phyloP scores from a whole-genome alignment of 164 flowering plant species.

The Vitis amurensis region DNA sequence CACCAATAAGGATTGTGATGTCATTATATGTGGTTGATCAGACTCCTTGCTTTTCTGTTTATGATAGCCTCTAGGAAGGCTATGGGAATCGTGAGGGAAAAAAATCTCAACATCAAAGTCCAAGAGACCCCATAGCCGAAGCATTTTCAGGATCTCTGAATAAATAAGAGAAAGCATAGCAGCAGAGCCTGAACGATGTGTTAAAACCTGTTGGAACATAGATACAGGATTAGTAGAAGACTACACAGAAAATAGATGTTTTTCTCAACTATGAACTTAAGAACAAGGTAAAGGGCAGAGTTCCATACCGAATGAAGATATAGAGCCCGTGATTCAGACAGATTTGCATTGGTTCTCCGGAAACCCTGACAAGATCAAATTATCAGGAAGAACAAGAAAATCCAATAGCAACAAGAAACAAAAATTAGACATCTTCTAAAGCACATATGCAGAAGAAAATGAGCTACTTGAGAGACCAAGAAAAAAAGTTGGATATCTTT shows the following conservation, averaged over 20 bases:
- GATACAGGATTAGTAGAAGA: not conserved
- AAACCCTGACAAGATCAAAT: slow-evolving; percentile 52
- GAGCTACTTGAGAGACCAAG: not conserved
- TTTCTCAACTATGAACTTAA: not conserved
- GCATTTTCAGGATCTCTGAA: slow-evolving; percentile 75
- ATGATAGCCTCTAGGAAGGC: slow-evolving; percentile 71
- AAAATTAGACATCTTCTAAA: not conserved
- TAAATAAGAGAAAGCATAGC: slow-evolving; percentile 75
- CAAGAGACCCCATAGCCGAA: slow-evolving; percentile 68
- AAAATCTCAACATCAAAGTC: slow-evolving; percentile 77
- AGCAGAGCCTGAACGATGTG: slow-evolving; percentile 80
- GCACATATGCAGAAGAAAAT: not conserved
- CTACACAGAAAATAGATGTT: not conserved
- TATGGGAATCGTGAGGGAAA: slow-evolving; percentile 58
- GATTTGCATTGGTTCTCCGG: slow-evolving; percentile 38
- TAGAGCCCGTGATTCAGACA: slow-evolving; percentile 47
- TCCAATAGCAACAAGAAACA: not conserved
- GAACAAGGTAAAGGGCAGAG: slow-evolving; percentile 3
- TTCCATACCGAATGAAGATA: slow-evolving; percentile 77
- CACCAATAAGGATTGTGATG: slow-evolving; percentile 53
- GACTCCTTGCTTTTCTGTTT: slow-evolving; percentile 73
- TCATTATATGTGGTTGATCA: slow-evolving; percentile 74
- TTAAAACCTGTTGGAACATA: slow-evolving; percentile 59
- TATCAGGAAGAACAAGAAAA: not conserved
- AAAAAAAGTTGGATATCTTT: not conserved